Percentiles rank a stretch among this genome's conserved stretches.
Evolutionary conservation across 306 rosid genomes (phyloP).

Genomic region (Spatholobus suberectus): DNA sequence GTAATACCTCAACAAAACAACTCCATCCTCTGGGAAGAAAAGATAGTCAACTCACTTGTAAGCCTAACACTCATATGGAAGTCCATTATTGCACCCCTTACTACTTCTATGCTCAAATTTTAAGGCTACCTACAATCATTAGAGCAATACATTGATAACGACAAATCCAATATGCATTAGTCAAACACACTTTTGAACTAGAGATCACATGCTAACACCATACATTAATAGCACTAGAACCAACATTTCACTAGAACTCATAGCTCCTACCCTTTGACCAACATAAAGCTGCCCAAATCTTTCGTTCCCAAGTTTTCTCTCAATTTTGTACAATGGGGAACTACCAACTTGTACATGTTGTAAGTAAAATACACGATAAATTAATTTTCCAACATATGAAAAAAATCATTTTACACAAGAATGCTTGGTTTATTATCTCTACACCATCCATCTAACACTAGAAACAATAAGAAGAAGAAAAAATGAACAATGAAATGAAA

Average conservation of each 20-base stretch:
- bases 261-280: constrained; percentile 62
- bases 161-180: not conserved
- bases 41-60: constrained; percentile 68
- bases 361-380: not conserved
- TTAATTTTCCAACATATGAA: not conserved
- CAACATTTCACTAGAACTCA: constrained; percentile 58
- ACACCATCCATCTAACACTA: no score
- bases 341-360: no score
- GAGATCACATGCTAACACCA: constrained; percentile 49
- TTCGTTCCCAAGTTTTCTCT: no score
- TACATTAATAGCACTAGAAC: constrained; percentile 72
- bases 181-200: not conserved
- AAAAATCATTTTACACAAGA: not conserved
- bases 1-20: no score
- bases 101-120: constrained; percentile 92
- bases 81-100: constrained; percentile 91
- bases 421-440: not conserved
- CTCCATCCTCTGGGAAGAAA: no score
- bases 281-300: no score
- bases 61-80: constrained; percentile 95
- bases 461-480: not conserved
- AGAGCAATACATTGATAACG: not conserved
- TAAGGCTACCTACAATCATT: constrained; percentile 76
- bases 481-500: not conserved
- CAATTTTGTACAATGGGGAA: no score